Base-by-base conservation (phyloP, 352 stramenopile species). In the Peronospora farinosa region DNA sequence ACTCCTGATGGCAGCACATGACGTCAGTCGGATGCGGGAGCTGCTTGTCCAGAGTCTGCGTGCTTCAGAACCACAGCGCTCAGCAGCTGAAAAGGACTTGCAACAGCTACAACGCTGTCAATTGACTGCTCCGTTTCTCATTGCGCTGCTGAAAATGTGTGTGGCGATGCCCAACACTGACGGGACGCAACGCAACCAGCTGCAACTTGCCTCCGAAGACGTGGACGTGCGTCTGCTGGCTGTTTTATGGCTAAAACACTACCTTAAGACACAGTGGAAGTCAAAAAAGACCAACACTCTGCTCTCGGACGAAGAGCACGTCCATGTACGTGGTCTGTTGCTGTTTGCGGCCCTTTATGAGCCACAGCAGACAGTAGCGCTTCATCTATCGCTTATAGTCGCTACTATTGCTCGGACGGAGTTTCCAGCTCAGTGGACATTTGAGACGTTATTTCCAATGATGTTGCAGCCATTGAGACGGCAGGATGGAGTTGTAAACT, bases 181-280 rank as follows among this genome's bases (percentile, higher is more conserved):
- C 28, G 51, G 51, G 51, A 44, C 50, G 15, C 61, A 55, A 12
- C 27, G 40, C 27, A 69, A 74, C 30, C 44, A 69, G n/a, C 27
- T 35, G 27, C 52, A 64, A 7, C 43, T 77, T 30, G 37, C 38
- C 0, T 37, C 52, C 0, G 27, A 77, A 23, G 75, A 87, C 46
- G 32, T 57, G 12, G 60, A 84, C 54, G 47, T 85, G 57, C 74
- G 78, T 37, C 66, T 92, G 12, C 56, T 88, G 38, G 74, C 72
- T 19, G 70, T 78, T 41, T 62, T 92, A 11, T 92, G 81, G 78
- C 69, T 92, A 41, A 92, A 92, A 59, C 72, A 92, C 25, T 71
- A 68, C 25, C 50, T 84, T 32, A 81, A 84, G 55, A 48, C 57
- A 35, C 72, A 84, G 51, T 74, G 65, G 65, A 57, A 45, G 25